These are phyloP conservation scores for Echinosophora koreensis DNA, from an alignment of 306 rosid genomes.

Conservation along the genomic window DNA sequence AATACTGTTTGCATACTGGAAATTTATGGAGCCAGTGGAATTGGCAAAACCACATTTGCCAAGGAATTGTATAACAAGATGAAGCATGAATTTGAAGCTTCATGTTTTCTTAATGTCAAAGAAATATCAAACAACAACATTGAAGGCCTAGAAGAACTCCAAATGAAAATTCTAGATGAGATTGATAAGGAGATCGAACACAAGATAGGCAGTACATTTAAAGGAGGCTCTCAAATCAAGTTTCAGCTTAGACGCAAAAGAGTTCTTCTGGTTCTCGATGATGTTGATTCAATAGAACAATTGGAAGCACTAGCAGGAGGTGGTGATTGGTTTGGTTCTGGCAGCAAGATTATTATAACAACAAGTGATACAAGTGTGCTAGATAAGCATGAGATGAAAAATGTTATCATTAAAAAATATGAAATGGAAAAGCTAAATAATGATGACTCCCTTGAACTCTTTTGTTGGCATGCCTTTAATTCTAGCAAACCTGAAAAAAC, in stretches of 20 bases:
- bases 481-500: background rate
- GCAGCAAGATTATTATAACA: conserved; percentile 44
- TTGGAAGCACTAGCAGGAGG: conserved; percentile 18
- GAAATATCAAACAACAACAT: no score
- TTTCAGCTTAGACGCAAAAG: background rate
- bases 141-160: no score
- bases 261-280: conserved; percentile 45
- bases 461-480: conserved; percentile 16
- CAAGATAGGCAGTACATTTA: background rate
- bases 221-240: background rate
- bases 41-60: no score
- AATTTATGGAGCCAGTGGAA: no score
- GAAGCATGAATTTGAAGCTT: no score
- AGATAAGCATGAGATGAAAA: background rate
- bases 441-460: conserved; percentile 23
- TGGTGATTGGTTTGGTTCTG: conserved; percentile 34
- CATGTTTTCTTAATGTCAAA: no score
- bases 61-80: no score
- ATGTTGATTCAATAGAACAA: background rate
- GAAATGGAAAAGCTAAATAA: conserved; percentile 24
- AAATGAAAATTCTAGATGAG: no score
- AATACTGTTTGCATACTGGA: no score
- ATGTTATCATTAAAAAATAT: background rate
- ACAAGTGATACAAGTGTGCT: conserved; percentile 23
- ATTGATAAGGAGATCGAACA: no score